Conservation (phyloP, 495 filamentous ascomycete genomes). For the Tuber brumale region DNA sequence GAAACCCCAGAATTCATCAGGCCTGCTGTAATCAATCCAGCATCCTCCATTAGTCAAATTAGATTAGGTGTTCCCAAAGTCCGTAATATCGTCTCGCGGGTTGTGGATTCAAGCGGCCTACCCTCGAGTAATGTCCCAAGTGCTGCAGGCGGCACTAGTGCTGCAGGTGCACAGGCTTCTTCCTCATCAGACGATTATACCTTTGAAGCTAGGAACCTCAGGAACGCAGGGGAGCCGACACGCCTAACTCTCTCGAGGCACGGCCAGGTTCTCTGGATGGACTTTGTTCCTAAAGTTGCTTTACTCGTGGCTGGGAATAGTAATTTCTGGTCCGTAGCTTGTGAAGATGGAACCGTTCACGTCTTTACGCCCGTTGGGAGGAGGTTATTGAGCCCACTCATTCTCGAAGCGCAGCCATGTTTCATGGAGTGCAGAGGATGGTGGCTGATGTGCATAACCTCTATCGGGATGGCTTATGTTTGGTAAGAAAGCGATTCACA, state of each 20-base stretch:
- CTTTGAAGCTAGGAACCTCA: slow-evolving; percentile 68
- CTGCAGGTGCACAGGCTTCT: slow-evolving; percentile 46
- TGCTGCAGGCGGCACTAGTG: slow-evolving; percentile 44
- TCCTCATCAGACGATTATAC: slow-evolving; percentile 51
- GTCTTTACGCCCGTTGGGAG: slow-evolving; percentile 94
- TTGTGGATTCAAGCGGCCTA: slow-evolving; percentile 49
- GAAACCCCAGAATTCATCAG: slow-evolving; percentile 80
- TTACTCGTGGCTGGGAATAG: slow-evolving; percentile 82
- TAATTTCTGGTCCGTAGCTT: slow-evolving; percentile 83
- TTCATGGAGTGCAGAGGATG: slow-evolving; percentile 83
- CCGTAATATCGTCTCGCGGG: slow-evolving; percentile 66
- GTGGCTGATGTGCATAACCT: slow-evolving; percentile 82
- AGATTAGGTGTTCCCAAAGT: slow-evolving; percentile 84
- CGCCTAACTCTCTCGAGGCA: slow-evolving; percentile 71
- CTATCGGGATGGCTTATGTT: slow-evolving; percentile 82
- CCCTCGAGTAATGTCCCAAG: slow-evolving; percentile 32
- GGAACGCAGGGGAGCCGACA: slow-evolving; percentile 66
- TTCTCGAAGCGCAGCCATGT: slow-evolving; percentile 87
- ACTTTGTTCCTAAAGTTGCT: slow-evolving; percentile 76
- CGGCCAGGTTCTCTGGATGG: slow-evolving; percentile 86
- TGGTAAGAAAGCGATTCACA: slow-evolving; percentile 49
- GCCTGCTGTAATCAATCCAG: slow-evolving; percentile 76
- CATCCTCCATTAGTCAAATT: slow-evolving; percentile 73
- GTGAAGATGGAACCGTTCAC: slow-evolving; percentile 88
- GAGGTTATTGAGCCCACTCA: slow-evolving; percentile 69